phyloP scores from a whole-genome alignment of 2,329 filamentous ascomycete species.

The Penicillium sp. region DNA sequence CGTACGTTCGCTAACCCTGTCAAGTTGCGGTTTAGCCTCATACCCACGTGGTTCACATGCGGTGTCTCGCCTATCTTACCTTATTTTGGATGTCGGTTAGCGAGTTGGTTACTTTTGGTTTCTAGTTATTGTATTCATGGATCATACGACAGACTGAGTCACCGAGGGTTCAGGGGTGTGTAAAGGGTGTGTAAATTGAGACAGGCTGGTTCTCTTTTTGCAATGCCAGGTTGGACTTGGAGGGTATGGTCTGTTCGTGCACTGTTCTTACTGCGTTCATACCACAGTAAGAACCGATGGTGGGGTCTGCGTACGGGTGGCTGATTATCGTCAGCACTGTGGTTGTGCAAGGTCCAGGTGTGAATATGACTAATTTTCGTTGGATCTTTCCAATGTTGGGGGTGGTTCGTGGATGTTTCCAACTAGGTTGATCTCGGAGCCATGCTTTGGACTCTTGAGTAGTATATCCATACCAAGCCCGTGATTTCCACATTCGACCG shows the following conservation, averaged over 20 bases:
- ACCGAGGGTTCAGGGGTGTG: too few relatives aligned
- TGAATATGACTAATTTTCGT: neutral
- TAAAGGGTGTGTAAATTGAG: too few relatives aligned
- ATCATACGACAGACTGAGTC: too few relatives aligned
- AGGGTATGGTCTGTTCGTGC: too few relatives aligned
- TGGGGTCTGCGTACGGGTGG: slow-evolving; percentile 8
- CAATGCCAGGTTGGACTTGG: too few relatives aligned
- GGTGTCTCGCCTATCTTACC: slow-evolving; percentile 22
- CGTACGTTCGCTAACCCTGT: neutral
- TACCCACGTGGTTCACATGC: slow-evolving; percentile 27
- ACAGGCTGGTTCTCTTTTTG: too few relatives aligned
- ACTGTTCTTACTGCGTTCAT: too few relatives aligned
- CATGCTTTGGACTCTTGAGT: neutral
- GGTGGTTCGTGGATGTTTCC: neutral
- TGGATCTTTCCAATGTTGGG: neutral
- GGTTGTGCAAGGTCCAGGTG: slow-evolving; percentile 13
- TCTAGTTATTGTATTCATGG: too few relatives aligned
- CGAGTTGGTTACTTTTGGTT: too few relatives aligned
- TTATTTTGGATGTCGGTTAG: slow-evolving; percentile 9
- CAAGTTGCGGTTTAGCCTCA: slow-evolving; percentile 3
- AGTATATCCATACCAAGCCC: too few relatives aligned
- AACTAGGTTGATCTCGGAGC: neutral
- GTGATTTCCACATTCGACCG: too few relatives aligned
- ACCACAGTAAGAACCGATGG: too few relatives aligned
- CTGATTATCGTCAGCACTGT: slow-evolving; percentile 20